A percentile compares a stretch with the other conserved stretches of the same genome.
phyloP scores from a whole-genome alignment of 306 rosid genomes.

The Medicago truncatula region DNA sequence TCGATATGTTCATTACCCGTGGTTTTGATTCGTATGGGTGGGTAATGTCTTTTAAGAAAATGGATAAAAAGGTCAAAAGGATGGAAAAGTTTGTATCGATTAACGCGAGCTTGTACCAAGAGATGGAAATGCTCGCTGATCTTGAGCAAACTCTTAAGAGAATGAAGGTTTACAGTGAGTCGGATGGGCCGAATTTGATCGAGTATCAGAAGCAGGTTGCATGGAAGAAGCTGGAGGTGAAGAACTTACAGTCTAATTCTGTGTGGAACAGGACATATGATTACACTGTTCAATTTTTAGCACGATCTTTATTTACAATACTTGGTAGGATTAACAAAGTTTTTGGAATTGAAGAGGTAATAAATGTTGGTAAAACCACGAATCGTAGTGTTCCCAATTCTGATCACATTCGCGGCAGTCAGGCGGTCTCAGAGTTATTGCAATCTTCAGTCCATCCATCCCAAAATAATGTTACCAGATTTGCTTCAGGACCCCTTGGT shows the following conservation, averaged over 20 bases:
- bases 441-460: constrained; percentile 65
- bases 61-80: constrained; percentile 88
- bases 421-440: constrained; percentile 73
- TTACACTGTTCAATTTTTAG: constrained; percentile 70
- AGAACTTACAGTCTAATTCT: constrained; percentile 68
- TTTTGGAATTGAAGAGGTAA: constrained; percentile 66
- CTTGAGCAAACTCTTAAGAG: constrained; percentile 83
- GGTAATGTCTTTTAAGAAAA: constrained; percentile 71
- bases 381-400: constrained; percentile 51
- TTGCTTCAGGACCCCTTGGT: constrained; percentile 91
- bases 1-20: constrained; percentile 56
- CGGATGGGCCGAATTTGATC: constrained; percentile 52
- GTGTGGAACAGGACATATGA: constrained; percentile 89
- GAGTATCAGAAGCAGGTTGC: constrained; percentile 85
- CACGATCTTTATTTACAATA: constrained; percentile 79
- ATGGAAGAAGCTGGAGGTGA: constrained; percentile 85
- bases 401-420: constrained; percentile 64
- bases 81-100: constrained; percentile 81
- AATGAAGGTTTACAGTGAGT: constrained; percentile 69
- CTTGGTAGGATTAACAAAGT: constrained; percentile 75
- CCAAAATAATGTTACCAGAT: constrained; percentile 60
- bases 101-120: constrained; percentile 87
- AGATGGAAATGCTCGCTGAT: constrained; percentile 90
- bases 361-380: constrained; percentile 48
- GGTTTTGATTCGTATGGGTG: constrained; percentile 76